These are phyloP conservation scores for Glaciozyma martinii DNA, from an alignment of 768 basidiomycete species.

Conservation along the genomic window DNA sequence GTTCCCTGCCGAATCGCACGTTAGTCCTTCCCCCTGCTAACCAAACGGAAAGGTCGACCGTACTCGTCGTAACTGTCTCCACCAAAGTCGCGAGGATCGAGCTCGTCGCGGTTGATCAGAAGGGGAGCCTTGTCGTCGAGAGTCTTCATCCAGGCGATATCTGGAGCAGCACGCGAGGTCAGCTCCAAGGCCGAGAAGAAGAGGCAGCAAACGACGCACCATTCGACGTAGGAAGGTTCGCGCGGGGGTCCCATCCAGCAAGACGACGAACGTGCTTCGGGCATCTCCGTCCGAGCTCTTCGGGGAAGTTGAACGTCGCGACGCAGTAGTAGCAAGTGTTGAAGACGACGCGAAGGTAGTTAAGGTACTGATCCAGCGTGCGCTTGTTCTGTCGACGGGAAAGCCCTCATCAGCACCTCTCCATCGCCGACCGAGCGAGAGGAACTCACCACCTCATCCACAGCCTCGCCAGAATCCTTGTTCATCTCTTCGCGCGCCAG, in stretches of 20 bases:
- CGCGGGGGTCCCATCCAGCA: constrained; percentile 39
- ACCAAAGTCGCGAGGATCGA: constrained; percentile 80
- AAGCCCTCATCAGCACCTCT: not conserved
- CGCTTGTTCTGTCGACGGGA: constrained; percentile 49
- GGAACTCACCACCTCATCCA: not conserved
- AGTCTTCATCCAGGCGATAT: constrained; percentile 82
- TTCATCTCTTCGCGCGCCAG: not conserved
- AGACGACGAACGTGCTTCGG: constrained; percentile 76
- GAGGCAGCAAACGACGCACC: not conserved
- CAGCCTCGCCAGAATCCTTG: not conserved
- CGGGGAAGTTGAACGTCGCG: constrained; percentile 80
- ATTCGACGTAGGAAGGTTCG: not conserved
- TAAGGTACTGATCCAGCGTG: constrained; percentile 83
- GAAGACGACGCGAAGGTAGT: constrained; percentile 84
- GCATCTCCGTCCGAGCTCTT: constrained; percentile 92
- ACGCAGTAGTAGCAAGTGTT: constrained; percentile 98
- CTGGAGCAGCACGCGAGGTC: constrained; percentile 36
- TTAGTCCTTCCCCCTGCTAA: not conserved
- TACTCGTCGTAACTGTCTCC: constrained; percentile 87
- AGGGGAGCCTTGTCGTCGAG: constrained; percentile 78
- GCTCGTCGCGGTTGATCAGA: constrained; percentile 62
- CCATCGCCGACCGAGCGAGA: not conserved
- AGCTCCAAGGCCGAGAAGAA: not conserved
- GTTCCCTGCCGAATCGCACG: constrained; percentile 51
- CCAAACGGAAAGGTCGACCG: constrained; percentile 38